Base-by-base conservation (phyloP, 257 asterid species). In the Cruciata laevipes region DNA sequence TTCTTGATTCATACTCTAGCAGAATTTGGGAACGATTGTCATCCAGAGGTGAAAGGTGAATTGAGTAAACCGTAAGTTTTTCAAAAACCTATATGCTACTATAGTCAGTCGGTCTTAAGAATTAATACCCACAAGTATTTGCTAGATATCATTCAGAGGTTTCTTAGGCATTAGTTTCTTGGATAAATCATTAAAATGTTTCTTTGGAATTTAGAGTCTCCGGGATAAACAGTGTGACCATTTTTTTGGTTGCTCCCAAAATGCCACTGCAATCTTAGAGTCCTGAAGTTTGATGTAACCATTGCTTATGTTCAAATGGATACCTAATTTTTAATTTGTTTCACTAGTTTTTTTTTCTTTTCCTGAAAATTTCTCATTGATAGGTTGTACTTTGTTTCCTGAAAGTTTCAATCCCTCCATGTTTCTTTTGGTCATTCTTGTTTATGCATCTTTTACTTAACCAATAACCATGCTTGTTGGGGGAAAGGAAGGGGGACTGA, bases 11-110 rank as follows among this genome's bases (percentile, higher is more conserved):
- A 90, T 57, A 83, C 91, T 14, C 85, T 93, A 14, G 52, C 77
- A 56, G 73, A 78, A 74, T 90, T 78, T 78, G 98, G 97, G 72
- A 67, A 71, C 71, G 96, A 90, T 74, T 86, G 98, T 47, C 88
- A 90, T 76, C 84, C 87, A 76, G 64, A 85, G 24, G 76, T 88
- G 74, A 83, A 86, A 83, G 75, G n/a, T 65, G 97, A 90, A 80
- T 87, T 93, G 73, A 73, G 89, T 84, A 78, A 21, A 65, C 79
- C 84, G 98, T 93, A 83, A 83, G 96, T 71, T 52, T 57, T 65
- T 40, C 18, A 42, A 47, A 66, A 14, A 30, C 33, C 10, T 18
- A 4, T 40, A 14, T 5, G 65, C 20, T 25, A 55, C 18, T 27
- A 51, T 10, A 35, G 27, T 47, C 47, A n/a, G 13, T 12, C 9